These are phyloP conservation scores for Cryphonectria nitschkei DNA, from an alignment of 2,329 filamentous ascomycete genomes.

Conservation along the genomic window DNA sequence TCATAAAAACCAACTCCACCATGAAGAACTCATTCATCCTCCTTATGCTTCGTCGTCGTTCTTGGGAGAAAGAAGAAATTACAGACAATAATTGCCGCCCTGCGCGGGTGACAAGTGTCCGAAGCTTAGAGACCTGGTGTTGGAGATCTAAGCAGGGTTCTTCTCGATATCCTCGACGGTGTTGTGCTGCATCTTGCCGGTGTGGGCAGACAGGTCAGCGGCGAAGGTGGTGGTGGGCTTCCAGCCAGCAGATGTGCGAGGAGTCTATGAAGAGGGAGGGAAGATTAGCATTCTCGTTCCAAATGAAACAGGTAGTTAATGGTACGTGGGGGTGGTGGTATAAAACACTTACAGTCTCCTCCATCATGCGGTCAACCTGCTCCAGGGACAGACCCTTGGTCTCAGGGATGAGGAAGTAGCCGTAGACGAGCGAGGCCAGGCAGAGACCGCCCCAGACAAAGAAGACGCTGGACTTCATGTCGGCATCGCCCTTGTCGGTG, in stretches of 20 bases:
- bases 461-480: constrained; percentile 72
- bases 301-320: background rate
- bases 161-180: constrained; percentile 37
- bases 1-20: background rate
- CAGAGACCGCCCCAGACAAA: constrained; percentile 76
- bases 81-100: background rate
- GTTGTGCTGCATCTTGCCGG: constrained; percentile 39
- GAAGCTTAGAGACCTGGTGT: constrained; percentile 24
- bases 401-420: constrained; percentile 75
- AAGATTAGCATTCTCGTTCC: background rate
- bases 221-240: constrained; percentile 73
- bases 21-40: background rate
- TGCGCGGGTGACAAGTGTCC: background rate
- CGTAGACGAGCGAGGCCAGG: constrained; percentile 61
- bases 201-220: constrained; percentile 31
- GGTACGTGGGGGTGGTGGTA: background rate
- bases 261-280: constrained; percentile 46
- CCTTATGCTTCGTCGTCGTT: background rate
- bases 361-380: constrained; percentile 86
- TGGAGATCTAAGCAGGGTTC: constrained; percentile 37
- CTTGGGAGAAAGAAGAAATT: too few relatives aligned
- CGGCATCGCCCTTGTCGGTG: constrained; percentile 53
- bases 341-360: constrained; percentile 59
- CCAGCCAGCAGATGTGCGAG: constrained; percentile 78
- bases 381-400: constrained; percentile 78